phyloP scores from a whole-genome alignment of 2,329 filamentous ascomycete genomes.

The Paraphaeosphaeria sporulosa region DNA sequence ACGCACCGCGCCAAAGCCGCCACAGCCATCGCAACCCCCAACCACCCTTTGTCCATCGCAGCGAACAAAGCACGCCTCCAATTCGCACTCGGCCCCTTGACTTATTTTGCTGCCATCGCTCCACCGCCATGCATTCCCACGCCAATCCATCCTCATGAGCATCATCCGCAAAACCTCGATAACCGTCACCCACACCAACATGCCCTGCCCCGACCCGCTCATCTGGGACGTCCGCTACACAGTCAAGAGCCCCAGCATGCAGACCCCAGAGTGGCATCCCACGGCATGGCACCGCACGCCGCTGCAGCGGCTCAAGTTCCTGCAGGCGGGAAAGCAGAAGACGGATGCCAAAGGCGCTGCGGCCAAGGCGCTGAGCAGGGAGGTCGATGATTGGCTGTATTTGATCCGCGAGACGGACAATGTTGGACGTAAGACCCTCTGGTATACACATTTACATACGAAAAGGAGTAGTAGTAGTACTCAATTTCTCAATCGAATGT shows the following conservation, averaged over 20 bases:
- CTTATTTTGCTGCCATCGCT: neutral
- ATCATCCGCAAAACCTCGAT: constrained; percentile 6
- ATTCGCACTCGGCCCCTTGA: neutral
- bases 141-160: neutral
- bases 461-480: neutral
- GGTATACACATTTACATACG: no score
- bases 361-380: neutral
- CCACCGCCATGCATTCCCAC: no score
- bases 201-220: neutral
- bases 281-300: neutral
- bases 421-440: neutral
- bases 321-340: neutral
- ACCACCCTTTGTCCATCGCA: neutral
- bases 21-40: neutral
- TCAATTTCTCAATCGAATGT: neutral
- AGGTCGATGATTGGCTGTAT: neutral
- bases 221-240: constrained; percentile 4
- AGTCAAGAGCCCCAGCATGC: neutral
- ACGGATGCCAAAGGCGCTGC: neutral
- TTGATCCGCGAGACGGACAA: constrained; percentile 2
- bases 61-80: neutral
- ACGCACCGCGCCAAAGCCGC: neutral
- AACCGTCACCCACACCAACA: neutral
- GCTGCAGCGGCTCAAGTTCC: constrained; percentile 1
- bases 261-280: neutral